phyloP scores from a whole-genome alignment of 2,329 filamentous ascomycete species.

The Aspergillus uvarum region DNA sequence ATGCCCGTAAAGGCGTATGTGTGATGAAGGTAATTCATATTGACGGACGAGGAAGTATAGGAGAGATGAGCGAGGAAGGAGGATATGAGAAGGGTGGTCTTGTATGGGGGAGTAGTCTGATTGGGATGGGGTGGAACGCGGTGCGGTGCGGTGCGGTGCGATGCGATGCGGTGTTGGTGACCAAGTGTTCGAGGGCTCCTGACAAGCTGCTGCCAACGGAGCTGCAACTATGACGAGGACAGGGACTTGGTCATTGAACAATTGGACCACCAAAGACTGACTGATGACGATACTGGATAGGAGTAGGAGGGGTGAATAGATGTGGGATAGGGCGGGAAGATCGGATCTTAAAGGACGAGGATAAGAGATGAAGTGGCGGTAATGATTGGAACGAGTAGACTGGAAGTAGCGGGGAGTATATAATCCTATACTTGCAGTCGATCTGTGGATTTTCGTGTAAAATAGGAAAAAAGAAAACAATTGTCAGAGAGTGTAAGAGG shows the following conservation, averaged over 20 bases:
- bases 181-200: background rate
- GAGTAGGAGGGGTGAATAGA: background rate
- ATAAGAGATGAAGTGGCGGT: conserved; percentile 7
- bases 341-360: conserved; percentile 7
- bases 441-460: conserved; percentile 4
- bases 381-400: conserved; percentile 13
- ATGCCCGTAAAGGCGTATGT: conserved; percentile 37
- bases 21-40: conserved; percentile 43
- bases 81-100: background rate
- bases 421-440: conserved; percentile 16
- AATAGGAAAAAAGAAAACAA: conserved; percentile 13
- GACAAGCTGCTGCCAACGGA: conserved; percentile 11
- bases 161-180: background rate
- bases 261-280: conserved; percentile 8
- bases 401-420: conserved; percentile 13
- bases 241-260: conserved; percentile 12
- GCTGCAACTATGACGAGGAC: conserved; percentile 5
- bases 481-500: conserved; percentile 11
- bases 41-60: conserved; percentile 14
- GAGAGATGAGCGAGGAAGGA: conserved; percentile 6
- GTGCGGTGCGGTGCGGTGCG: background rate
- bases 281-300: conserved; percentile 1
- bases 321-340: conserved; percentile 4
- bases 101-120: background rate
- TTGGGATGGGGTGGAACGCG: background rate